A percentile compares a stretch with the other conserved stretches of the same genome.
Conservation (phyloP, 164 flowering plant genomes). For the Dillenia suffruticosa region DNA sequence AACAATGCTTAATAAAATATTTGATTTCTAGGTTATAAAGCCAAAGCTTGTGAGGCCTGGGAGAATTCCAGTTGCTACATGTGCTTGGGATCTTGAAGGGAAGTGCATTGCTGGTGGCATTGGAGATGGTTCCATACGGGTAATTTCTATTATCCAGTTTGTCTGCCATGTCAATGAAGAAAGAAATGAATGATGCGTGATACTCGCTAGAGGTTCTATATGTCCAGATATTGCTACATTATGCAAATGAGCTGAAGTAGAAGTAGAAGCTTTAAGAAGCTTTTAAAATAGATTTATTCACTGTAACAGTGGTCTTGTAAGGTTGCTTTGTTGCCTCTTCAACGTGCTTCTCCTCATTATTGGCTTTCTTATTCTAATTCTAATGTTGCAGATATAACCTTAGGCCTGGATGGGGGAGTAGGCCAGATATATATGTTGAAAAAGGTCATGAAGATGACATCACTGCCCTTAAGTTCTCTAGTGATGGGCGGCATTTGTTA, state of each 20-base stretch:
- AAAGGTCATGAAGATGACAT: conserved; percentile 86
- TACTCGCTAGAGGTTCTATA: no score
- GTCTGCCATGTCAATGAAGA: no score
- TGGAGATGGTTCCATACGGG: conserved; percentile 98
- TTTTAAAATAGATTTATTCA: neutral
- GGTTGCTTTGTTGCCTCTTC: neutral
- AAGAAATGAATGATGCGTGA: no score
- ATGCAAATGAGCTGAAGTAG: neutral
- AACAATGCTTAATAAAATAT: neutral
- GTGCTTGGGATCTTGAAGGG: conserved; percentile 92
- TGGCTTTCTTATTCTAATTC: neutral
- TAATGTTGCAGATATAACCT: conserved; percentile 57
- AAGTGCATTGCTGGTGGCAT: conserved; percentile 89
- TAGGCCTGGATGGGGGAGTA: conserved; percentile 99
- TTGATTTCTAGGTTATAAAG: conserved; percentile 69
- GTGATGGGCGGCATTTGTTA: conserved; percentile 66
- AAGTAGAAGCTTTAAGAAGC: no score
- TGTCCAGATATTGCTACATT: no score
- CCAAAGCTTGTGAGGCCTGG: conserved; percentile 96
- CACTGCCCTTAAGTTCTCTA: conserved; percentile 78
- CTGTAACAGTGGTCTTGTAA: neutral
- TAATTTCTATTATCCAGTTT: conserved; percentile 9
- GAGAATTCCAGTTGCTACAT: conserved; percentile 90
- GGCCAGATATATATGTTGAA: conserved; percentile 77
- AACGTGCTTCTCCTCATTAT: conserved; percentile 4